Evolutionary conservation across 2,329 filamentous ascomycete genomes (phyloP).

Genomic region (Aspergillus viridinutans): DNA sequence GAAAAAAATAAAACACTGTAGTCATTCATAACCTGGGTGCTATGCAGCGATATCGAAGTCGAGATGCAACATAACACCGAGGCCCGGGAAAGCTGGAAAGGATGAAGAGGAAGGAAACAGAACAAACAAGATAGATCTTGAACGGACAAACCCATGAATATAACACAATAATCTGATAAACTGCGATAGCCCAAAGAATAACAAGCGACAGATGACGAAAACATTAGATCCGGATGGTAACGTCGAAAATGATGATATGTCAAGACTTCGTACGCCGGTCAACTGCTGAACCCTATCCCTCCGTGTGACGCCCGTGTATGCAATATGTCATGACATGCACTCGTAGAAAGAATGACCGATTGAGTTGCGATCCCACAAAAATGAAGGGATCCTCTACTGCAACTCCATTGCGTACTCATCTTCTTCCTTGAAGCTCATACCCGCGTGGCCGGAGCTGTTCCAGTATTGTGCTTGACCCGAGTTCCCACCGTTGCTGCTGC

Average conservation of each 20-base stretch:
- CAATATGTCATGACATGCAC: conserved; percentile 18
- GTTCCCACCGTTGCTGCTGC: conserved; percentile 52
- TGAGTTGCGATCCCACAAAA: background rate
- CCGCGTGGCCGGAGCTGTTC: conserved; percentile 49
- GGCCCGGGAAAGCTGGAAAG: background rate
- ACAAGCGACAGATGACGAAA: conserved; percentile 21
- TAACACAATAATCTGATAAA: conserved; percentile 7
- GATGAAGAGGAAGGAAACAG: conserved; percentile 1
- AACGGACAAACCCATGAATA: conserved; percentile 13
- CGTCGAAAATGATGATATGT: conserved; percentile 18
- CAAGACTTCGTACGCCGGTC: conserved; percentile 43
- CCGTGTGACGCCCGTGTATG: conserved; percentile 27
- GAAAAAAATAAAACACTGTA: conserved; percentile 7
- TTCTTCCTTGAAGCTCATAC: conserved; percentile 83
- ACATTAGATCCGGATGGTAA: background rate
- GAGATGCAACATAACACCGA: background rate
- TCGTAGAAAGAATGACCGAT: conserved; percentile 10
- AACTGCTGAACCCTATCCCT: conserved; percentile 16
- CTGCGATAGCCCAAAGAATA: conserved; percentile 26
- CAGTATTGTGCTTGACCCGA: conserved; percentile 52
- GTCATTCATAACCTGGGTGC: background rate
- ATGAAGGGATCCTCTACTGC: conserved; percentile 23
- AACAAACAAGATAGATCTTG: conserved; percentile 3
- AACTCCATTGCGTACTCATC: conserved; percentile 86
- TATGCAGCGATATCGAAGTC: background rate